These are phyloP conservation scores for Pythium aristosporum DNA, from an alignment of 352 stramenopile genomes.

Conservation along the genomic window DNA sequence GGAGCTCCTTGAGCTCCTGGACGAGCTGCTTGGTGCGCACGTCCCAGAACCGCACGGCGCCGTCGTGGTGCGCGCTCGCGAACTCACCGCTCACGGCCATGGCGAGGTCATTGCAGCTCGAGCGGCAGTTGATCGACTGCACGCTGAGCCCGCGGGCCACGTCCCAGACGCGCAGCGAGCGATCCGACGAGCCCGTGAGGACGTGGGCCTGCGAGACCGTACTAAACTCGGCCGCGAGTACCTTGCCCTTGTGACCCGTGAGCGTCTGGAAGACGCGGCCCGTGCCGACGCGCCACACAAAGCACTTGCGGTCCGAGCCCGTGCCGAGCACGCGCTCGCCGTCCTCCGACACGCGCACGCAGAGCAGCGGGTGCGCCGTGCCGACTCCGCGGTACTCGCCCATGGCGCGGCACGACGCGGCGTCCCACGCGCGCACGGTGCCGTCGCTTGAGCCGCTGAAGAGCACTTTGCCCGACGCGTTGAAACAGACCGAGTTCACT, in stretches of 20 bases:
- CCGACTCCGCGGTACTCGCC: conserved; percentile 79
- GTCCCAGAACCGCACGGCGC: conserved; percentile 79
- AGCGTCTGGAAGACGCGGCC: conserved; percentile 82
- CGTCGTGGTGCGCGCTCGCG: conserved; percentile 78
- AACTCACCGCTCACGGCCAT: conserved; percentile 61
- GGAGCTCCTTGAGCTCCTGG: conserved; percentile 52
- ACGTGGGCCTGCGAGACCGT: conserved; percentile 53
- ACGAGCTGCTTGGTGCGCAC: conserved; percentile 51
- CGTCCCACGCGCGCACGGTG: conserved; percentile 79
- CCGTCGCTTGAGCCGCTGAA: conserved; percentile 84
- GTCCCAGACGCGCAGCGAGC: conserved; percentile 79
- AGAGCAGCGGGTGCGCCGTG: conserved; percentile 80
- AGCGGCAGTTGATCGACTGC: conserved; percentile 77
- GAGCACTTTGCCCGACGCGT: conserved; percentile 75
- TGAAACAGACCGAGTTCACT: conserved; percentile 85
- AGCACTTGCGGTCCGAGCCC: conserved; percentile 82
- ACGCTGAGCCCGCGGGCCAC: conserved; percentile 56
- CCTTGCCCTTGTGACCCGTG: conserved; percentile 83
- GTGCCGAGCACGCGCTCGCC: conserved; percentile 75
- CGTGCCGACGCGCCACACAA: conserved; percentile 81
- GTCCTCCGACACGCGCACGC: conserved; percentile 75
- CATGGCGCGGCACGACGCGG: conserved; percentile 43
- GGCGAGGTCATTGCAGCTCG: conserved; percentile 80
- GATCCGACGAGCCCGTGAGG: conserved; percentile 76
- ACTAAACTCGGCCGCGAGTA: conserved; percentile 78